Evolutionary conservation across 176 grass and related monocot species (phyloP).

Genomic region (Areca catechu): DNA sequence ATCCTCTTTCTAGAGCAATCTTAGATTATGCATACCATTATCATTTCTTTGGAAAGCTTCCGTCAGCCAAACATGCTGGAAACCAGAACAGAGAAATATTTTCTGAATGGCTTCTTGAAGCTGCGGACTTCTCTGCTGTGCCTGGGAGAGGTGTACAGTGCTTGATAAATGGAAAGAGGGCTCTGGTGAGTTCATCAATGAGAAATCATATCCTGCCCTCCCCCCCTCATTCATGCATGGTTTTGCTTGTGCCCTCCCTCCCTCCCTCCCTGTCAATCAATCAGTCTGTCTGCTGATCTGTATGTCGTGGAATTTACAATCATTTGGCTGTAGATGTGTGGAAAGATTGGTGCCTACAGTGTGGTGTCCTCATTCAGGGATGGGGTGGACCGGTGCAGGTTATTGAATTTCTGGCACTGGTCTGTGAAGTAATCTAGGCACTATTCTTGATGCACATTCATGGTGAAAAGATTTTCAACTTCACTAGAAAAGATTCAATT

Average conservation of each 20-base stretch:
- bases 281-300: no score
- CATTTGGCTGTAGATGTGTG: no score
- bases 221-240: neutral
- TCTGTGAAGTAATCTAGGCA: no score
- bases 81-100: conserved; percentile 52
- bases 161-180: conserved; percentile 45
- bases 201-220: neutral
- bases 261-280: no score
- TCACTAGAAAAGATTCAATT: no score
- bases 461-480: no score
- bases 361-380: no score
- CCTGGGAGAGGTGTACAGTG: conserved; percentile 78
- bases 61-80: conserved; percentile 34
- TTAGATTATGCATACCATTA: conserved; percentile 90
- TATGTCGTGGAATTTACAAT: no score
- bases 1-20: conserved; percentile 87
- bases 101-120: conserved; percentile 66
- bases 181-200: conserved; percentile 57
- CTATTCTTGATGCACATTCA: no score
- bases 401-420: no score
- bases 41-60: conserved; percentile 80
- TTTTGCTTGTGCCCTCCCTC: neutral
- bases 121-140: conserved; percentile 49
- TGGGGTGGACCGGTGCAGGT: no score
- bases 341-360: no score